Percentiles rank a stretch among this genome's conserved stretches.
phyloP scores from a whole-genome alignment of 257 asterid genomes.

The Jacaranda copaia region DNA sequence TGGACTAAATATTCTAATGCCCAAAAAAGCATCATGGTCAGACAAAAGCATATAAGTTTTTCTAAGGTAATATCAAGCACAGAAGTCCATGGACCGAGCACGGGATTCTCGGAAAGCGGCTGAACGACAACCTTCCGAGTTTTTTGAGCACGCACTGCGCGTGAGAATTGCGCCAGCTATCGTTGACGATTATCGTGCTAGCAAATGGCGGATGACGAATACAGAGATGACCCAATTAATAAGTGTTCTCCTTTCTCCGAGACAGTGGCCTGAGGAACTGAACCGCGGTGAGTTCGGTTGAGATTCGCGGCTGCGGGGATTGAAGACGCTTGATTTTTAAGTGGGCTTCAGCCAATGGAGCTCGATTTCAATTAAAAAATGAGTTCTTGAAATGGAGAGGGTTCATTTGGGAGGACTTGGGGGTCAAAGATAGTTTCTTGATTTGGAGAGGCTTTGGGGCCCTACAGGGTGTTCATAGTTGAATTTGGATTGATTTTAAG shows the following conservation, averaged over 20 bases:
- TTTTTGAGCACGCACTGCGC: constrained; percentile 45
- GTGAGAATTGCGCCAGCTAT: no score
- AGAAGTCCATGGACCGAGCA: constrained; percentile 78
- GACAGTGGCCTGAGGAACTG: constrained; percentile 62
- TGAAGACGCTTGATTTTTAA: constrained; percentile 42
- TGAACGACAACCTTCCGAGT: constrained; percentile 68
- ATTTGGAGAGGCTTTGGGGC: no score
- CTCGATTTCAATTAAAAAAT: neutral
- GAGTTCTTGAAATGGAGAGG: neutral
- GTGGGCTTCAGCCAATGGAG: constrained; percentile 24
- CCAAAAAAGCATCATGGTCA: neutral
- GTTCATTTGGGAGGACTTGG: no score
- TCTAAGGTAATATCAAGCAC: constrained; percentile 37
- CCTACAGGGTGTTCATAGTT: no score
- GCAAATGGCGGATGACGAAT: constrained; percentile 61
- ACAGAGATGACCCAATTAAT: constrained; percentile 61
- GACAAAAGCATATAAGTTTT: neutral
- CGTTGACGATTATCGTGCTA: no score
- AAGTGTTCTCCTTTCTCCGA: constrained; percentile 58
- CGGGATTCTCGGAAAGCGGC: constrained; percentile 69
- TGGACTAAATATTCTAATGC: neutral
- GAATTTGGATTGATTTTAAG: no score
- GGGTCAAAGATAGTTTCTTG: no score
- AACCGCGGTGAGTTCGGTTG: constrained; percentile 47
- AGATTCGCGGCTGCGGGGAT: constrained; percentile 35